Conservation (phyloP, 2,329 filamentous ascomycete species). For the Davidsoniella neocaledoniae region DNA sequence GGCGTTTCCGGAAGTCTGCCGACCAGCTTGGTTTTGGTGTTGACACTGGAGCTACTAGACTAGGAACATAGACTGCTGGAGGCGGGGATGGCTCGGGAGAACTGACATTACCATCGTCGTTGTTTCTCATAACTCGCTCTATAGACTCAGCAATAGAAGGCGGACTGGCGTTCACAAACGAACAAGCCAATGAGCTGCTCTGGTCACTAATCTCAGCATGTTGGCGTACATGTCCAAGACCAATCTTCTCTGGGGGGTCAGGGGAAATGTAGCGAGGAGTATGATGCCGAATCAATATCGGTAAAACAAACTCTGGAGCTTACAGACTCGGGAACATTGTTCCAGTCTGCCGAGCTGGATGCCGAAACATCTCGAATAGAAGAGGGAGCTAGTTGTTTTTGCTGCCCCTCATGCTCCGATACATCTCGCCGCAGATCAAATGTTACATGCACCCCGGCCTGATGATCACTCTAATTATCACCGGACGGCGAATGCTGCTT, state of each 20-base stretch:
- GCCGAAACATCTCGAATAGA: slow-evolving; percentile 1
- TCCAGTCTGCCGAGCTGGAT: slow-evolving; percentile 12
- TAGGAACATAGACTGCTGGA: no score
- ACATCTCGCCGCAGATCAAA: background rate
- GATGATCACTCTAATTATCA: slow-evolving; percentile 3
- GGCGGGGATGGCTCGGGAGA: no score
- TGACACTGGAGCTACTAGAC: background rate
- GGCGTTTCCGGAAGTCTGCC: no score
- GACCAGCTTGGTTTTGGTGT: background rate
- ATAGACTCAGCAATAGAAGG: slow-evolving; percentile 8
- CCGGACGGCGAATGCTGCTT: slow-evolving; percentile 1
- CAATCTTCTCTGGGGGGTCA: background rate
- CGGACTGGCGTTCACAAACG: background rate
- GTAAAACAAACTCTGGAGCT: slow-evolving; percentile 6
- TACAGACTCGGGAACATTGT: slow-evolving; percentile 9
- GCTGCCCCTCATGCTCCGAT: background rate
- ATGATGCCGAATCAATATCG: background rate
- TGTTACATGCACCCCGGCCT: background rate
- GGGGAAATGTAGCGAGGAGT: background rate
- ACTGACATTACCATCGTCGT: background rate
- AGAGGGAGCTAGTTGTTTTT: background rate
- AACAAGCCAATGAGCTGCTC: no score
- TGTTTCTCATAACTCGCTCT: background rate
- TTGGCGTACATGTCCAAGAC: slow-evolving; percentile 9
- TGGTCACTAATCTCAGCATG: slow-evolving; percentile 1